phyloP scores from a whole-genome alignment of 2,329 filamentous ascomycete species.

The Corniculantispora saksenae region DNA sequence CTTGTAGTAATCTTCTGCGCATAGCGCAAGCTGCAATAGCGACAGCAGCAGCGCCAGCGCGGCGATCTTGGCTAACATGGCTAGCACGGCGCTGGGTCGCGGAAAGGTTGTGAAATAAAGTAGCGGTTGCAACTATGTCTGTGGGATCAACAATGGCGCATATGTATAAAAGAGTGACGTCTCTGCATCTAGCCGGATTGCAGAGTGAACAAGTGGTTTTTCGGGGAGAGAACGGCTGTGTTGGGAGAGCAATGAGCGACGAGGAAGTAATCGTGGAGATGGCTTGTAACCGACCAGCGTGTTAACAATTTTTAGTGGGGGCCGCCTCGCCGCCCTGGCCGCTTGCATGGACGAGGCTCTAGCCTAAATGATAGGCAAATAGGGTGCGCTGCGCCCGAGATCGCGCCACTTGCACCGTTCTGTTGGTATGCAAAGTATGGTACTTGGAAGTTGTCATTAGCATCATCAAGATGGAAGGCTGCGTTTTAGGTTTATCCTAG shows the following conservation, averaged over 20 bases:
- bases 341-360: not conserved
- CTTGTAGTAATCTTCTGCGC: constrained; percentile 78
- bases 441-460: no score
- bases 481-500: no score
- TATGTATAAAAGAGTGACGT: constrained; percentile 3
- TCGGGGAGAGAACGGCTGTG: not conserved
- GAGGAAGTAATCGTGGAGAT: not conserved
- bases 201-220: not conserved
- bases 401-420: no score
- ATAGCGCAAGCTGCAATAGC: constrained; percentile 55
- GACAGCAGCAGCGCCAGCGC: constrained; percentile 54
- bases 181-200: not conserved
- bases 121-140: not conserved
- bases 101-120: not conserved
- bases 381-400: not conserved
- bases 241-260: not conserved
- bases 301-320: constrained; percentile 21
- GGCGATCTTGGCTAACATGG: constrained; percentile 55
- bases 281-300: constrained; percentile 19
- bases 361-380: not conserved
- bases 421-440: no score
- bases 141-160: not conserved
- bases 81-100: constrained; percentile 22
- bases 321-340: no score
- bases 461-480: no score